phyloP scores from a whole-genome alignment of 192 early-diverging fungal genomes.

The Jimgerdemannia flammicorona region DNA sequence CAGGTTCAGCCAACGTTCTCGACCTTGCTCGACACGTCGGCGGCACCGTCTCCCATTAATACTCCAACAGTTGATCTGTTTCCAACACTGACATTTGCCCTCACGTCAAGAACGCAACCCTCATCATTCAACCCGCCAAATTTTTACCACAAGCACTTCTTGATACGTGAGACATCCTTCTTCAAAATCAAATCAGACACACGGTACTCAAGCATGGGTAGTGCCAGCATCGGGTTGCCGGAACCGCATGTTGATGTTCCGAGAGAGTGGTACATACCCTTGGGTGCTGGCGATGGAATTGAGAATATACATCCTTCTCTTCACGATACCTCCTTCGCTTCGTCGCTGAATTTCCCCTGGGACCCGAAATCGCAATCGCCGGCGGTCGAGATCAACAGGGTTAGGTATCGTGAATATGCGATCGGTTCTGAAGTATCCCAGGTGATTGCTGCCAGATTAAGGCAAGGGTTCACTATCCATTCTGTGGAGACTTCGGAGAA shows the following conservation, averaged over 20 bases:
- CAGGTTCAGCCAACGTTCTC: not conserved
- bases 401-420: conserved; percentile 62
- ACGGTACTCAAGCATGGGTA: conserved; percentile 17
- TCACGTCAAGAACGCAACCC: not conserved
- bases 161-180: conserved; percentile 41
- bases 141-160: conserved; percentile 45
- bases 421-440: conserved; percentile 55
- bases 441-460: conserved; percentile 59
- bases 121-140: conserved; percentile 26
- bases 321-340: not conserved
- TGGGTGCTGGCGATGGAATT: not conserved
- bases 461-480: conserved; percentile 68
- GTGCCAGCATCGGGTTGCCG: not conserved
- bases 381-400: conserved; percentile 53
- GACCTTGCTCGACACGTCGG: not conserved
- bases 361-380: conserved; percentile 55
- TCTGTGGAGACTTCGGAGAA: conserved; percentile 45
- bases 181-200: conserved; percentile 35
- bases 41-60: conserved; percentile 26
- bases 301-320: not conserved
- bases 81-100: conserved; percentile 13
- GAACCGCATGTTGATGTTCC: conserved; percentile 35
- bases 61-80: conserved; percentile 44
- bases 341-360: conserved; percentile 59
- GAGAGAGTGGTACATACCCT: conserved; percentile 26